Base-by-base conservation (phyloP, 306 rosid species). In the Castanospermum australe region DNA sequence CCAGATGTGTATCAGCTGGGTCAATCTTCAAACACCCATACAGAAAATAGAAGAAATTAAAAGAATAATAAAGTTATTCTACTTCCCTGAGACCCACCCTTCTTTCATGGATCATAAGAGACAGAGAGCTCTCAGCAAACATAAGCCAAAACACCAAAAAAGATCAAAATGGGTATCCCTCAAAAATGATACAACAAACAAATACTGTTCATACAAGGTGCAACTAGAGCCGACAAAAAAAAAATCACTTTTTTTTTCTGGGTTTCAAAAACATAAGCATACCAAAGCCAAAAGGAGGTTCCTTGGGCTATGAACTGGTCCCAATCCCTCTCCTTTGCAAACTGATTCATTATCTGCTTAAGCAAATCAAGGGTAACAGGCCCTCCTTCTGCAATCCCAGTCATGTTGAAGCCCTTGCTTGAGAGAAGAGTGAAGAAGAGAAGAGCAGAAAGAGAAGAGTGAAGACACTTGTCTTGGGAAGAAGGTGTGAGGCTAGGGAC, bases 281-380 rank as follows among this genome's bases (percentile, higher is more conserved):
- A 94, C 98, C 96, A 94, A 59, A 88, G 98, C 98, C 79, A 94
- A 77, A 30, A 94, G 98, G 61, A 94, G 95, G 87, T 93, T 94
- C 63, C 98, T 92, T 52, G 98, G 98, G 82, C 93, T 90, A n/a
- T 94, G 98, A 76, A 94, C 54, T 63, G 83, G 0, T 94, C 97
- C 98, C 98, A 94, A 45, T 94, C 71, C 36, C 98, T 89, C 15
- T 90, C 93, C 56, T 87, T 87, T 0, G 98, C 88, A 68, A 94
- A 94, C 15, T 88, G 87, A 0, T 87, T 90, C 98, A 88, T 86
- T 77, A 79, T 85, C 15, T 80, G 76, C 88, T 81, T 92, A 0
- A 94, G 91, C 76, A 74, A 69, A 30, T 88, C 92, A 79, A 94
- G 90, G 60, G 89, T 79, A 2, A 94, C 97, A 42, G 84, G 70